Evolutionary conservation across 2,329 filamentous ascomycete genomes (phyloP), one percentile per base, ranked within the genome.

Genomic region (Diplodia intermedia): DNA sequence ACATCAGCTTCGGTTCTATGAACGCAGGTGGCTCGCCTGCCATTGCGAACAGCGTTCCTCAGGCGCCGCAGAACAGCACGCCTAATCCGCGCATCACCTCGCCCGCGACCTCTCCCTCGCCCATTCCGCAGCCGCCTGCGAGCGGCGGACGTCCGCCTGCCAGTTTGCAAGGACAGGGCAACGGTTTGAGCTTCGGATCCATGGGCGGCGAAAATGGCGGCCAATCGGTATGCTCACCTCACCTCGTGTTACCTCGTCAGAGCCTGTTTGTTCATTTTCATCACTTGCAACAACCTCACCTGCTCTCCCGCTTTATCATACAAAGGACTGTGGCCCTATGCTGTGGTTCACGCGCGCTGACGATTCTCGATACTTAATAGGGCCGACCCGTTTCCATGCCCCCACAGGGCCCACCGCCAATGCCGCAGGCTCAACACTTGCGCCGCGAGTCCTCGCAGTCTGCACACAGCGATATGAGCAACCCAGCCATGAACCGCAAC

Each of bases 391-490:
- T 86, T 70, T 88, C 88, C 57, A 83, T 88, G 72, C 85, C 88
- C 69, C 87, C 76, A 9, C 75, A 78, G 60, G 72, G 73, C 65
- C 60, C 60, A 63, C 77, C 76, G 70, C 71, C 74, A n/a, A 70
- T 77, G n/a, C 76, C 87, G 66, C 90, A 91, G 75, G 85, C 88
- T n/a, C 87, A 86, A 71, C 94, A 98, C 80, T 87, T 92, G 74
- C 91, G 94, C 75, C 90, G 93, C 73, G 91, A 94, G 78, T 97
- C 94, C 36, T 90, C 90, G 47, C 93, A 95, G 76, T 96, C 92
- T 26, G 86, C 89, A 71, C 91, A 94, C 79, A 88, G 88, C 77
- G 91, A 94, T 71, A 86, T 90, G 79, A 87, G 85, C 78, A 88
- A 86, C 86, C 87, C 76, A 71, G 82, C 80, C 74, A 43, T 63